Base-by-base conservation (phyloP, 2,329 filamentous ascomycete species). In the Talaromyces pinophilus region DNA sequence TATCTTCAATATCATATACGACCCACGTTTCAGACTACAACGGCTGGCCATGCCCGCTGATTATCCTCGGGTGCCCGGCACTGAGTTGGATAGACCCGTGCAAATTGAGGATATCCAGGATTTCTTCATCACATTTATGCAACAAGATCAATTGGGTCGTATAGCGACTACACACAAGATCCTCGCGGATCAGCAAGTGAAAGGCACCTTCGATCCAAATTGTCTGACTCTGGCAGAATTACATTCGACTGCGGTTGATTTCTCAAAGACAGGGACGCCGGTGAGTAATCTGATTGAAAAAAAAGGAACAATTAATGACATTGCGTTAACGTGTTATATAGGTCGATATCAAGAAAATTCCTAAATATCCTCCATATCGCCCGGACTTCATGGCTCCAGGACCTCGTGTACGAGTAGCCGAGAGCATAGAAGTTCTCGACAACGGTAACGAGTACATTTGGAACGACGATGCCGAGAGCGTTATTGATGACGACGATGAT, bases 101-200 rank as follows among this genome's bases (percentile, higher is more conserved):
- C 77, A 76, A 1, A 76, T 77, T 1, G 75, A 85, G 0, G 92
- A 96, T 70, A 95, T 96, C 80, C 88, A 87, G 0, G 82, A 90
- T 11, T 95, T 94, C 77, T 95, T 96, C 69, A 83, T 96, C n/a
- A 82, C 88, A 17, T 92, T 92, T 68, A 91, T 92, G 87, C 82
- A 84, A 67, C 86, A 85, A 0, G 88, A 92, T 70, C 82, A 87
- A 19, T 76, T 92, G 1, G 89, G 88, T 0, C 74, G 88, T 54
- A 91, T 92, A 70, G 88, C 89, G 0, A 87, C 78, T 0, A 78
- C 83, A 2, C 90, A 92, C 71, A 82, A 88, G 70, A 83, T 90
- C 0, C 72, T 91, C 17, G 87, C 90, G 0, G 90, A 92, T 72
- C 82, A 86, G 65, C 75, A 77, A 28, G 44, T 70, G 0, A 30